Percentiles rank a stretch among this genome's conserved stretches.
These are phyloP conservation scores for Malus hybrid DNA, from an alignment of 331 rosid species.

Conservation along the genomic window DNA sequence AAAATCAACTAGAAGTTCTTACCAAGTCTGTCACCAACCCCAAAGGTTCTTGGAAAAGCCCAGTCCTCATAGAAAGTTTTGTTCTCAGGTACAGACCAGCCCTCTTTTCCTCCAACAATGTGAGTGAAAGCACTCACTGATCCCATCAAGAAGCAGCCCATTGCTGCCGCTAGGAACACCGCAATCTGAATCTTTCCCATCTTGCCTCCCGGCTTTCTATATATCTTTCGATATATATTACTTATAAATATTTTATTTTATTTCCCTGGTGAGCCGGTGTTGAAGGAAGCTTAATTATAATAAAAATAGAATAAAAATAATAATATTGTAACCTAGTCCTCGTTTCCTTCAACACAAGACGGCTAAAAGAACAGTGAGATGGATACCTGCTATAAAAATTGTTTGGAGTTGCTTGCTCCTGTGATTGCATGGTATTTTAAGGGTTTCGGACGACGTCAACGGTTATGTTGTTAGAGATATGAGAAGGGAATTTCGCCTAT, in stretches of 20 bases:
- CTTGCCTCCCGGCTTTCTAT: not conserved
- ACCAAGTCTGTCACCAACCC: conserved; percentile 59
- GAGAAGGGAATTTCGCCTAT: not conserved
- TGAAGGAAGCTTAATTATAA: conserved; percentile 1
- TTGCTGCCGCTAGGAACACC: conserved; percentile 14
- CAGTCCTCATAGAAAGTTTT: conserved; percentile 31
- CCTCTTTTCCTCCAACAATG: conserved; percentile 49
- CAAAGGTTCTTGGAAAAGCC: conserved; percentile 46
- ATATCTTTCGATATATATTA: not conserved
- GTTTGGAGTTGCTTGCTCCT: conserved; percentile 1
- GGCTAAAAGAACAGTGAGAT: not conserved
- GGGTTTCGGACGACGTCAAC: conserved; percentile 12
- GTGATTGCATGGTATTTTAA: conserved; percentile 1
- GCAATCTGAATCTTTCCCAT: conserved; percentile 24
- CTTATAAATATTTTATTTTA: not conserved
- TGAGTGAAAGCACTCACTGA: conserved; percentile 35
- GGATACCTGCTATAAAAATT: not conserved
- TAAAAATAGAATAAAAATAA: not conserved
- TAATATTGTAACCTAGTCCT: not conserved
- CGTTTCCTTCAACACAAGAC: conserved; percentile 9
- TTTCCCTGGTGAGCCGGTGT: not conserved
- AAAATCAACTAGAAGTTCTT: conserved; percentile 1
- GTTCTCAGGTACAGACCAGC: conserved; percentile 53
- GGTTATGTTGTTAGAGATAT: not conserved
- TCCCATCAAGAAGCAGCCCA: conserved; percentile 19